Conservation (phyloP, 768 basidiomycete genomes). For the Mycena amicta region DNA sequence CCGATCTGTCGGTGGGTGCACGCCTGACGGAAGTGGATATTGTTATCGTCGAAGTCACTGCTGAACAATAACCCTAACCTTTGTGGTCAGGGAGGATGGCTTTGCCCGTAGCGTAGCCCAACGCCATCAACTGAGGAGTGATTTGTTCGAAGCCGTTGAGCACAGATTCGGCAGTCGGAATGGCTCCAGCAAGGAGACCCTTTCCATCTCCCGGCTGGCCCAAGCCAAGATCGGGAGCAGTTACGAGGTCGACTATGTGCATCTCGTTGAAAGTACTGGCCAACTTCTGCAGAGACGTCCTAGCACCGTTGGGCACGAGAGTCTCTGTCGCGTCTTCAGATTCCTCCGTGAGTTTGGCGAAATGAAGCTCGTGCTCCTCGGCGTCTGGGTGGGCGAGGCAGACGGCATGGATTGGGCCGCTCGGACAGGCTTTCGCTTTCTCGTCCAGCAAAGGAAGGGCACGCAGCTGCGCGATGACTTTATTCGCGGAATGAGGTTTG, state of each 20-base stretch:
- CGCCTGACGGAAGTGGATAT: slow-evolving; percentile 41
- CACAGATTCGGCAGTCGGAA: slow-evolving; percentile 76
- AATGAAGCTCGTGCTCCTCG: slow-evolving; percentile 63
- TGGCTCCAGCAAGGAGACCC: slow-evolving; percentile 71
- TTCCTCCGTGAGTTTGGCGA: slow-evolving; percentile 43
- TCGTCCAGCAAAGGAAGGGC: slow-evolving; percentile 53
- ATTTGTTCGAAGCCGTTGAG: slow-evolving; percentile 68
- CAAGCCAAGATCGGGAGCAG: slow-evolving; percentile 65
- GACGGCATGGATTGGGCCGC: slow-evolving; percentile 73
- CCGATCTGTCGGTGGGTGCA: slow-evolving; percentile 75
- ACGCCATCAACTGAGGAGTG: slow-evolving; percentile 75
- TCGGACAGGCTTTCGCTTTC: slow-evolving; percentile 19
- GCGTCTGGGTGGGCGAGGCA: slow-evolving; percentile 66
- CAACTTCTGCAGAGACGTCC: slow-evolving; percentile 53
- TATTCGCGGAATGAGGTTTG: slow-evolving; percentile 67
- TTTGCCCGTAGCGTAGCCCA: slow-evolving; percentile 76
- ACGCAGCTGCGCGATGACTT: slow-evolving; percentile 72
- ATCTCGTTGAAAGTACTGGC: slow-evolving; percentile 57
- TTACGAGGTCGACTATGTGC: slow-evolving; percentile 62
- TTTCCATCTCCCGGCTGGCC: slow-evolving; percentile 71
- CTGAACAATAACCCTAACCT: too few relatives aligned
- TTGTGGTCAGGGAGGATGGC: slow-evolving; percentile 67
- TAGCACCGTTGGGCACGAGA: slow-evolving; percentile 42
- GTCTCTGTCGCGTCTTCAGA: slow-evolving; percentile 11
- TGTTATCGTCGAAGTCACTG: slow-evolving; percentile 5